Percentiles rank a stretch among this genome's conserved stretches.
phyloP scores from a whole-genome alignment of 192 early-diverging fungal genomes.

The Entomortierella parvispora region DNA sequence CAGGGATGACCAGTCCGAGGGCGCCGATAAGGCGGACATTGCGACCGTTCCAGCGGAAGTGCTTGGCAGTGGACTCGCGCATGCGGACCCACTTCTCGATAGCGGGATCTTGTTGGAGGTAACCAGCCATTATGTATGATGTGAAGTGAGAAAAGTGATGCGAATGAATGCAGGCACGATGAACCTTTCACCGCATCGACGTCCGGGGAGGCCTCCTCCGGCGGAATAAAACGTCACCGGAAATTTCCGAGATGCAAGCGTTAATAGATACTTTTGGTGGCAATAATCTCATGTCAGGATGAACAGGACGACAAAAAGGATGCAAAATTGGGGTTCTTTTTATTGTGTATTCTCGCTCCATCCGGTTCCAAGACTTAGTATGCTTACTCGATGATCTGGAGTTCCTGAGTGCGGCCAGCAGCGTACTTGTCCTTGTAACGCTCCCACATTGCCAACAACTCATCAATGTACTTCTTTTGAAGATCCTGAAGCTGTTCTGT shows the following conservation, averaged over 20 bases:
- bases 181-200: not conserved
- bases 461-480: constrained; percentile 77
- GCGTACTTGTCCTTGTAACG: constrained; percentile 79
- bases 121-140: constrained; percentile 45
- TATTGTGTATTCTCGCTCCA: no score
- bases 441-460: constrained; percentile 69
- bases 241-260: not conserved
- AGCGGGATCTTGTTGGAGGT: constrained; percentile 48
- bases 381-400: constrained; percentile 72
- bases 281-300: no score
- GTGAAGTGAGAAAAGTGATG: not conserved
- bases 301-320: no score
- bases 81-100: constrained; percentile 54
- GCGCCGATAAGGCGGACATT: constrained; percentile 26
- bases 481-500: constrained; percentile 66
- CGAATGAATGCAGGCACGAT: not conserved
- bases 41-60: constrained; percentile 44
- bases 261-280: no score
- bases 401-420: constrained; percentile 68
- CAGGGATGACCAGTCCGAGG: constrained; percentile 51
- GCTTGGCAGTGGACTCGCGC: constrained; percentile 48
- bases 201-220: not conserved
- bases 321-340: no score
- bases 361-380: not conserved
- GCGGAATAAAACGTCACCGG: not conserved